phyloP scores from a whole-genome alignment of 257 asterid species.

The Leptodermis oblonga region DNA sequence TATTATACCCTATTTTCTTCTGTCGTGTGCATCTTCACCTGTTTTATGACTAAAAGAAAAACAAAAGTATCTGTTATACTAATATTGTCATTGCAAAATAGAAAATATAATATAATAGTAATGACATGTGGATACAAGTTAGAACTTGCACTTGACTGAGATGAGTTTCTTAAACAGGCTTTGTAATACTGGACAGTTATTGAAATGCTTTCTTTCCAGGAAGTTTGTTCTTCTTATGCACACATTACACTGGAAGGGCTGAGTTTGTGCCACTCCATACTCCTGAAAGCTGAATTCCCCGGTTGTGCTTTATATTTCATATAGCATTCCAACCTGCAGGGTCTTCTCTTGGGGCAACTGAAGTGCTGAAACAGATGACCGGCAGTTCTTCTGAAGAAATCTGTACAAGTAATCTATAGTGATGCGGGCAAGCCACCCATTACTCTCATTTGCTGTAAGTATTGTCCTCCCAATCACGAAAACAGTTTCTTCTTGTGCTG shows the following conservation, averaged over 20 bases:
- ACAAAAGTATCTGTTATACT: background rate
- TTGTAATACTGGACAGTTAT: background rate
- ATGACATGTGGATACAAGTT: background rate
- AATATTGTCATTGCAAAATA: background rate
- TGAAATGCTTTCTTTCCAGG: background rate
- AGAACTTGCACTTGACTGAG: background rate
- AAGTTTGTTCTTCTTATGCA: background rate
- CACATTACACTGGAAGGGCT: background rate
- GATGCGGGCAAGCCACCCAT: conserved; percentile 35
- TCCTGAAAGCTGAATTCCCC: background rate
- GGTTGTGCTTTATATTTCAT: conserved; percentile 33
- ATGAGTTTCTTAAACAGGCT: background rate
- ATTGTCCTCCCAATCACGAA: conserved; percentile 50
- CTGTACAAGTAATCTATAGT: conserved; percentile 48
- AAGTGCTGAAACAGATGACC: conserved; percentile 38
- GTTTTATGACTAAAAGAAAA: background rate
- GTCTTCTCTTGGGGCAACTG: conserved; percentile 46
- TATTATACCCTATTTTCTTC: background rate
- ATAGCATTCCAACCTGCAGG: conserved; percentile 62
- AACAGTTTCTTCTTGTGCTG: conserved; percentile 29
- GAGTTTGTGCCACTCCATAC: background rate
- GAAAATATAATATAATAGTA: no score
- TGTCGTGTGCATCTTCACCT: background rate
- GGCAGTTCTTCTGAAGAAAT: conserved; percentile 64
- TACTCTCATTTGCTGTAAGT: conserved; percentile 34